Evolutionary conservation across 257 asterid genomes (phyloP).

Genomic region (Datura wrightii): DNA sequence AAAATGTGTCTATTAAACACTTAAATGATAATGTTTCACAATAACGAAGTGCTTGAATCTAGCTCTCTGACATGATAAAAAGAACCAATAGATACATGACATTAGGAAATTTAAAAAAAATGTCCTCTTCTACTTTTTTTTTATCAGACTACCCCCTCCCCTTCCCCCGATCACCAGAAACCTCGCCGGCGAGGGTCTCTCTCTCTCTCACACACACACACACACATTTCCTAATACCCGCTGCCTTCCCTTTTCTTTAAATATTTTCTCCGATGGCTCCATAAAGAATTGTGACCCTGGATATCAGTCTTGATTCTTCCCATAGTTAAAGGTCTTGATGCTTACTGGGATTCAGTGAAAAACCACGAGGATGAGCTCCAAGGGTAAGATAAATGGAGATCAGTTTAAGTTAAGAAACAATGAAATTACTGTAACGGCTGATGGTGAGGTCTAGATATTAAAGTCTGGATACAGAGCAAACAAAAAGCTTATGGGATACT

Average conservation of each 20-base stretch:
- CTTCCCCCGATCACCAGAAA: not conserved
- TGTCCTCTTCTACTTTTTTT: constrained; percentile 7
- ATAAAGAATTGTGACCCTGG: not conserved
- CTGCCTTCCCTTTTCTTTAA: not conserved
- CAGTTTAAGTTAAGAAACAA: not conserved
- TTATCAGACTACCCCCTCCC: not conserved
- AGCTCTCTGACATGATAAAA: not conserved
- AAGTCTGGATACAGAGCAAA: not conserved
- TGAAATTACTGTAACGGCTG: not conserved
- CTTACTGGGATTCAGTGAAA: not conserved
- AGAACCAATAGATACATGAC: not conserved
- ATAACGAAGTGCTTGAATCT: not conserved
- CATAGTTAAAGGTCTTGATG: constrained; percentile 12
- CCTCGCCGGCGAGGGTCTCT: not conserved
- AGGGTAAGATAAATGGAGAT: not conserved
- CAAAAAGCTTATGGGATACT: not conserved
- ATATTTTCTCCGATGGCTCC: constrained; percentile 10
- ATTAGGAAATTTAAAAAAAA: not conserved
- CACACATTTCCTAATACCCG: not conserved
- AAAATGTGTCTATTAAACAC: not conserved
- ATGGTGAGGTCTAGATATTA: not conserved
- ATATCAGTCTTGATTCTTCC: constrained; percentile 11
- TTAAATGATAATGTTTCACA: not conserved
- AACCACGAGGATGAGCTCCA: not conserved
- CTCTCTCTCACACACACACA: not conserved